Evolutionary conservation across 306 rosid genomes (phyloP), one percentile per base, ranked within the genome.

Genomic region (Fragaria nilgerrensis): DNA sequence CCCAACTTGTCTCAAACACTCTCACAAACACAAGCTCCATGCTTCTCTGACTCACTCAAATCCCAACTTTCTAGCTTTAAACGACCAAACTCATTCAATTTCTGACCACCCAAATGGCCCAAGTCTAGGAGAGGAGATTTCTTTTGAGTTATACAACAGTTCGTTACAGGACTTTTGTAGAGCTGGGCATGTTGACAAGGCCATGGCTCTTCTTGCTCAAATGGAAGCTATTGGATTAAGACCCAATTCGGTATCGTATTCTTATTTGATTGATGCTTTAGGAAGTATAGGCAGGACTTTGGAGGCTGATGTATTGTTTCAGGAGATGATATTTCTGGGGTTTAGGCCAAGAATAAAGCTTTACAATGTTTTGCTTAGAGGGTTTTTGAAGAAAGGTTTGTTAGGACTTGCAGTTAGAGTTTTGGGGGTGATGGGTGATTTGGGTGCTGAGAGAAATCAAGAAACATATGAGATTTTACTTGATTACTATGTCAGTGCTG

Each of bases 331-430:
- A 36, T 84, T 22, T 73, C 39, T 58, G 75, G 97, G 97, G 71
- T 55, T 78, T 56, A 82, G 61, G 76, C 97, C 91, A 5, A 81
- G 83, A 68, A 50, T 81, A 63, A 84, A 37, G 73, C 56, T 87
- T 56, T 92, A 81, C 87, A 88, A 92, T 70, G 87, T 72, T 71
- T 77, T 92, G 83, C 88, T 92, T 53, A 89, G 82, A 86, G 89
- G 91, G 79, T 88, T 81, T 47, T 88, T 89, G 85, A 92, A 82
- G 89, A 88, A 88, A 85, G 93, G 94, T 70, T 88, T 88, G 68
- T 82, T 89, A 67, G 89, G 84, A 79, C 87, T 84, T 66, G 91
- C 85, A 2, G 59, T 73, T 75, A 79, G 68, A 67, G 80, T 87
- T 74, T 77, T 88, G 77, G 47, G 29, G 70, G 87, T 79, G 66